Evolutionary conservation across 23 red algal species (phyloP), one percentile per base, ranked within the genome.

Genomic region (Gracilaria domingensis): DNA sequence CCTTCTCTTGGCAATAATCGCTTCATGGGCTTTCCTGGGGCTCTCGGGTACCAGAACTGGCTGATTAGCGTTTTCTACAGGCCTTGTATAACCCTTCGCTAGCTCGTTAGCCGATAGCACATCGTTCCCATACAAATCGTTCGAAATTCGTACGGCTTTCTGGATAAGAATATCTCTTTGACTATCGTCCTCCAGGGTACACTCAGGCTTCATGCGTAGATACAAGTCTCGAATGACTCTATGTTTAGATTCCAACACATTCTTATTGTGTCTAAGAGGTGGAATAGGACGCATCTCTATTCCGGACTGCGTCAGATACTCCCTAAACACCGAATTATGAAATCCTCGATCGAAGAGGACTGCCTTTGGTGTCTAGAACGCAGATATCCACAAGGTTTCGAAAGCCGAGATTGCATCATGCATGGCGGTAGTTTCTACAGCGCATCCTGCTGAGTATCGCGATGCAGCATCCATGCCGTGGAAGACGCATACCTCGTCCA

Each of bases 231-330:
- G 75, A 2, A 82, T 91, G 16, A 91, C 38, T 69, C 53, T 37
- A 65, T 91, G 87, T 62, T 78, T 82, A 2, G 57, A 82, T 66
- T 91, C 87, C 17, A 91, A 12, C 28, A 82, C 75, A 70, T 91
- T 91, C 51, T 81, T 91, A 59, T 82, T 91, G 87, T 82, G 49
- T 33, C 87, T 24, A 24, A 55, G 73, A 16, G 55, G 74, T 39
- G 87, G 75, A 50, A 91, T 61, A 24, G 57, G 72, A 25, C 65
- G 38, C 17, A 21, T 70, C 4, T 80, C 18, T 16, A 91, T 73
- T 32, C 62, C 87, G 11, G 7, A 18, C 6, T 18, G 24, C 29
- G 29, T 51, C 20, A 91, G 29, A 82, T 72, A 91, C 6, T 12
- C 30, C 18, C 29, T 39, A 17, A 91, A 91, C 25, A 44, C 28